Conservation (phyloP, 1,284 basidiomycete genomes). For the Cystobasidiaceae sp. region DNA sequence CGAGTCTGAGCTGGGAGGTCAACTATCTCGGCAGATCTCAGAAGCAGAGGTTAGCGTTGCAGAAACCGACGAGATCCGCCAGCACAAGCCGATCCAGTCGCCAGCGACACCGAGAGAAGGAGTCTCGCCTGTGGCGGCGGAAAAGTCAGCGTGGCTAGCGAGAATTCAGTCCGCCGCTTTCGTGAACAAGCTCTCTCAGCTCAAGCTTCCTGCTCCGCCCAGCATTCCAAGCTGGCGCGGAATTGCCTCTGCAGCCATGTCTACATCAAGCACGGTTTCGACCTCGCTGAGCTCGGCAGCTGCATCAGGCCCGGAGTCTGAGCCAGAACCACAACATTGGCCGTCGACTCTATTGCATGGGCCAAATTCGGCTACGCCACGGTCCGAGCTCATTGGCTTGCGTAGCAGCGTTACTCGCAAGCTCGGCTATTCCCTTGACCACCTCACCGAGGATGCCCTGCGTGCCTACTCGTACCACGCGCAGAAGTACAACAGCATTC, state of each 20-base stretch:
- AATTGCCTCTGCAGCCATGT: not conserved
- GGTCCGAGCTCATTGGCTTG: not conserved
- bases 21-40: not conserved
- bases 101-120: no score
- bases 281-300: not conserved
- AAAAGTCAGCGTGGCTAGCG: not conserved
- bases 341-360: not conserved
- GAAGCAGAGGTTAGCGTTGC: not conserved
- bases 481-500: conserved; percentile 2
- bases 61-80: no score
- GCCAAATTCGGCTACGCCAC: not conserved
- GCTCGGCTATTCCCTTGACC: conserved; percentile 26
- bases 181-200: not conserved
- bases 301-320: not conserved
- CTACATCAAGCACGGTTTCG: not conserved
- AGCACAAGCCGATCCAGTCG: no score
- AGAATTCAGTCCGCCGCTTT: not conserved
- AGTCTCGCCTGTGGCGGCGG: not conserved
- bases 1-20: conserved; percentile 10
- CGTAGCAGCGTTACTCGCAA: not conserved
- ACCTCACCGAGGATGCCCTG: conserved; percentile 28
- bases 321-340: not conserved
- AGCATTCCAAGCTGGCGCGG: conserved; percentile 10
- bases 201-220: conserved; percentile 7
- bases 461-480: conserved; percentile 21